phyloP scores from a whole-genome alignment of 495 filamentous ascomycete genomes.

The Viridothelium virens region DNA sequence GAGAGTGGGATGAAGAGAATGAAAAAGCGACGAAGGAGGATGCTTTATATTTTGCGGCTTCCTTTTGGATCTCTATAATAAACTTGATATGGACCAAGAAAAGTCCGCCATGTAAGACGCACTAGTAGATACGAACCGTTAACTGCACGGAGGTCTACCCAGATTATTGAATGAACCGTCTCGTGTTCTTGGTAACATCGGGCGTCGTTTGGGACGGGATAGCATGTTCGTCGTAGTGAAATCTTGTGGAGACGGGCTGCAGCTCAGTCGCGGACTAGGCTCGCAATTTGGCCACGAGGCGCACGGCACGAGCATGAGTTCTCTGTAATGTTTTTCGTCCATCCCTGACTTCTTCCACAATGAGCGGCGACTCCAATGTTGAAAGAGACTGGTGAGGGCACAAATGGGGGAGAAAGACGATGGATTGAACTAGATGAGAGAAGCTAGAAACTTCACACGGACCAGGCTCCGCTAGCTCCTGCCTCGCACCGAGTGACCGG shows the following conservation, averaged over 20 bases:
- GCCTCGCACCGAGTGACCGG: not conserved
- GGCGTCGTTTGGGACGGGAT: constrained; percentile 4
- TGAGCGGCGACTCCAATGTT: constrained; percentile 6
- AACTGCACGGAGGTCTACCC: not conserved
- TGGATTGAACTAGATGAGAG: not conserved
- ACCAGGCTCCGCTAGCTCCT: no score
- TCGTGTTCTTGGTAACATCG: constrained; percentile 7
- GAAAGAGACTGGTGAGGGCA: not conserved
- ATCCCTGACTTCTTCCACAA: not conserved
- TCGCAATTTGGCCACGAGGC: constrained; percentile 3
- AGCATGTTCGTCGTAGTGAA: not conserved
- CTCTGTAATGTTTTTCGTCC: not conserved
- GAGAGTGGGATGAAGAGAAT: constrained; percentile 4
- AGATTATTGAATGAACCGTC: constrained; percentile 10
- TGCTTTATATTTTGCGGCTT: constrained; percentile 6
- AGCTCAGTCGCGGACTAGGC: constrained; percentile 1
- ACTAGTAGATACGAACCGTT: constrained; percentile 10
- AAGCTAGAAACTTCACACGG: not conserved
- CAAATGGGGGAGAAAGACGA: no score
- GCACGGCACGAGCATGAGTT: not conserved
- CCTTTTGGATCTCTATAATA: not conserved
- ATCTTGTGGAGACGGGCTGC: not conserved
- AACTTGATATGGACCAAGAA: not conserved
- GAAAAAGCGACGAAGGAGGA: constrained; percentile 5
- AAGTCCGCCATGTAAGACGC: constrained; percentile 10